These are phyloP conservation scores for Dictyophora rubrovolvata DNA, from an alignment of 768 basidiomycete genomes.

Conservation along the genomic window DNA sequence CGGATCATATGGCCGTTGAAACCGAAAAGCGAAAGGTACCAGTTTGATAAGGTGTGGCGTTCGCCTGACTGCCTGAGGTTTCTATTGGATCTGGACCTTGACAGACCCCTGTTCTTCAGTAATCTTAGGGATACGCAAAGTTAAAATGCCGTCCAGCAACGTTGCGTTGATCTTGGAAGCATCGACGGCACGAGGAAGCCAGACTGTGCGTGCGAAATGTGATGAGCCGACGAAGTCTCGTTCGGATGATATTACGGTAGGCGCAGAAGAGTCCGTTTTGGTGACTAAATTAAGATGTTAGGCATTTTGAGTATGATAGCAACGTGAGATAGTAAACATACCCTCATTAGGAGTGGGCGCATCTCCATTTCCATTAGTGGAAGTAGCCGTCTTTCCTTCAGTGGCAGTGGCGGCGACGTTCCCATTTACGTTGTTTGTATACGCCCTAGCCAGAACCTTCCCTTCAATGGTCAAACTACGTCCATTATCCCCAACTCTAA, in stretches of 20 bases:
- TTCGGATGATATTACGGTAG: constrained; percentile 43
- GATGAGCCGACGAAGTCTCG: constrained; percentile 46
- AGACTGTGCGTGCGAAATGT: constrained; percentile 58
- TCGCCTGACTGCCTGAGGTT: neutral
- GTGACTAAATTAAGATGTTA: neutral
- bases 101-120: constrained; percentile 47
- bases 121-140: constrained; percentile 43
- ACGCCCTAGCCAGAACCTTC: constrained; percentile 24
- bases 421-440: neutral
- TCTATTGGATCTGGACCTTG: constrained; percentile 32
- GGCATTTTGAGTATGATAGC: neutral
- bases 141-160: constrained; percentile 60
- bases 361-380: neutral
- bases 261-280: neutral
- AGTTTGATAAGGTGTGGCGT: no score
- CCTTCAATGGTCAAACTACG: constrained; percentile 67
- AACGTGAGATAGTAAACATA: neutral
- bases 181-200: constrained; percentile 59
- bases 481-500: constrained; percentile 61
- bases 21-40: no score
- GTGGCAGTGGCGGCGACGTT: neutral
- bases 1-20: no score
- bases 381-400: neutral
- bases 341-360: neutral
- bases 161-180: constrained; percentile 48